Percentiles rank a stretch among this genome's conserved stretches.
Evolutionary conservation across 805 yeast species (phyloP).

Genomic region (Myxozyma udenii): DNA sequence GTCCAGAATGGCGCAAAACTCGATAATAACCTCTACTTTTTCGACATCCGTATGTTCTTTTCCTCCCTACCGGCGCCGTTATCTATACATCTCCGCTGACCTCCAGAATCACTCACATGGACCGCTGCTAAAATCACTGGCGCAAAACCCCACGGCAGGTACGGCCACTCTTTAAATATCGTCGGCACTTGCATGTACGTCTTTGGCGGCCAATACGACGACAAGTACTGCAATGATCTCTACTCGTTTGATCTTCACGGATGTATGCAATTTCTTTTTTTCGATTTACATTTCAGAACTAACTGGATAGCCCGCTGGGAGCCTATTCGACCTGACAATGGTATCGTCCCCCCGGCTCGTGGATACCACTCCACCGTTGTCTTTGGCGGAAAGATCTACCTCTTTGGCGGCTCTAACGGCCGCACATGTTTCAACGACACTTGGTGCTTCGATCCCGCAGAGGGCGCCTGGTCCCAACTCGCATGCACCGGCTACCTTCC

Average conservation of each 20-base stretch:
- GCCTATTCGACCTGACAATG: slow-evolving; percentile 51
- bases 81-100: background rate
- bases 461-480: slow-evolving; percentile 67
- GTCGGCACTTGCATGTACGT: slow-evolving; percentile 63
- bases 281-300: background rate
- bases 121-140: slow-evolving; percentile 73
- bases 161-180: slow-evolving; percentile 88
- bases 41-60: slow-evolving; percentile 50
- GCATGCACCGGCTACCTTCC: slow-evolving; percentile 73
- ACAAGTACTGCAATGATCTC: slow-evolving; percentile 74
- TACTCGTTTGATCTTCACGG: slow-evolving; percentile 83
- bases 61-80: too few relatives aligned
- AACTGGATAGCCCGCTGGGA: slow-evolving; percentile 62
- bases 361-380: slow-evolving; percentile 89
- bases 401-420: slow-evolving; percentile 90
- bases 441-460: slow-evolving; percentile 72
- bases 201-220: slow-evolving; percentile 94
- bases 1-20: slow-evolving; percentile 47
- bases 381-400: slow-evolving; percentile 70
- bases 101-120: slow-evolving; percentile 63
- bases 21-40: slow-evolving; percentile 85
- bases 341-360: slow-evolving; percentile 69
- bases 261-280: background rate
- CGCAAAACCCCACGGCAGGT: slow-evolving; percentile 81
- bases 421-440: slow-evolving; percentile 68